phyloP scores from a whole-genome alignment of 169 alveolate species.

The Cryptosporidium parvum region DNA sequence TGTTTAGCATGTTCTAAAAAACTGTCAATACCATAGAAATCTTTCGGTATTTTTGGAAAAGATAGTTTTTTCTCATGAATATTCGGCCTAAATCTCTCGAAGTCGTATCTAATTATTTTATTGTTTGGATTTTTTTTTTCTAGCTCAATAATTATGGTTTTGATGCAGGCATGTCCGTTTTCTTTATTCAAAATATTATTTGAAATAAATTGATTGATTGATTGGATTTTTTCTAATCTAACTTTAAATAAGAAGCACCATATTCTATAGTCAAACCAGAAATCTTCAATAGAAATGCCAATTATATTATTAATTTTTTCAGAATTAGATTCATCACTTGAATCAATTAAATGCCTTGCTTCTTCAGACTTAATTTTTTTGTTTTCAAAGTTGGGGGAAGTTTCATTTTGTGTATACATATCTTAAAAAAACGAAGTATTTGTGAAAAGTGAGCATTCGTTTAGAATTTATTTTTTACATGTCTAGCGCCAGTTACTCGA shows the following conservation, averaged over 20 bases:
- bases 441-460: not conserved
- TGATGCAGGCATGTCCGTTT: not conserved
- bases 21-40: slow-evolving; percentile 38
- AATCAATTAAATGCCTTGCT: not conserved
- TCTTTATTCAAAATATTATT: not conserved
- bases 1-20: slow-evolving; percentile 1
- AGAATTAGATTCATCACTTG: not conserved
- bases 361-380: not conserved
- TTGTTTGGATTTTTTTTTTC: slow-evolving; percentile 31
- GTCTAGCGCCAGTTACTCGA: not conserved
- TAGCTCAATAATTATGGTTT: slow-evolving; percentile 12
- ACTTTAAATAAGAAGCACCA: slow-evolving; percentile 56
- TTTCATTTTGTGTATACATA: not conserved
- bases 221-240: not conserved
- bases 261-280: slow-evolving; percentile 65
- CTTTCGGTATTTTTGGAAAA: slow-evolving; percentile 54
- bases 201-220: slow-evolving; percentile 44
- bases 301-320: not conserved
- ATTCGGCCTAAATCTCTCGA: slow-evolving; percentile 51
- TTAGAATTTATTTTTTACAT: not conserved
- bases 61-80: not conserved
- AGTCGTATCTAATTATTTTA: slow-evolving; percentile 41
- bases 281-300: not conserved
- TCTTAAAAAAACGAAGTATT: not conserved
- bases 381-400: not conserved